A percentile compares a stretch with the other conserved stretches of the same genome.
These are phyloP conservation scores for Cyathus striatus DNA, from an alignment of 768 basidiomycete genomes.

Conservation along the genomic window DNA sequence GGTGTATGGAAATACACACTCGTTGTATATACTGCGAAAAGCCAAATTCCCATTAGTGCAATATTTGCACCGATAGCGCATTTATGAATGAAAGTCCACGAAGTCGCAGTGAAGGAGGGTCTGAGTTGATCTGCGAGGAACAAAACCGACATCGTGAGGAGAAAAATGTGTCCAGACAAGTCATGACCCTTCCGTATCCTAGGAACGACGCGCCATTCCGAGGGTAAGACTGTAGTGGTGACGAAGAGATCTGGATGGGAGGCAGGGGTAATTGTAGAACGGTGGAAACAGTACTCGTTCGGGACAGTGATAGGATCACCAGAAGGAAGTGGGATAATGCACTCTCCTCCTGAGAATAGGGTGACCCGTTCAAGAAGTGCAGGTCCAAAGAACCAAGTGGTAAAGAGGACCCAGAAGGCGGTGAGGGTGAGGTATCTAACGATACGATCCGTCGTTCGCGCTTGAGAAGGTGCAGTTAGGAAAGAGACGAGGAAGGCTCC, in stretches of 20 bases:
- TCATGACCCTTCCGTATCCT: slow-evolving; percentile 81
- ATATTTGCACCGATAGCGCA: slow-evolving; percentile 42
- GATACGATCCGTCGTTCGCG: slow-evolving; percentile 36
- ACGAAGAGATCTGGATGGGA: slow-evolving; percentile 64
- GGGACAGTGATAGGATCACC: slow-evolving; percentile 53
- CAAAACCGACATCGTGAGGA: slow-evolving; percentile 73
- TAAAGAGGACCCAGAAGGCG: slow-evolving; percentile 67
- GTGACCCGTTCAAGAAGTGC: slow-evolving; percentile 65
- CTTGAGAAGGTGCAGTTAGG: slow-evolving; percentile 46
- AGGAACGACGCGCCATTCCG: slow-evolving; percentile 46
- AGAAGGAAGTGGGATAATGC: slow-evolving; percentile 58
- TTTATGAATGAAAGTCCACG: slow-evolving; percentile 40
- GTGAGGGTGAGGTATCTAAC: slow-evolving; percentile 56
- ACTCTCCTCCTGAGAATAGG: slow-evolving; percentile 68
- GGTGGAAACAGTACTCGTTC: slow-evolving; percentile 48
- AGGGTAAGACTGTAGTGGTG: slow-evolving; percentile 25
- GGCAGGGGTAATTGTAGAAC: slow-evolving; percentile 43
- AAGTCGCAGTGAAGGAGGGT: slow-evolving; percentile 37
- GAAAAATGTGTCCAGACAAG: slow-evolving; percentile 89
- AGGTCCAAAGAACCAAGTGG: slow-evolving; percentile 87
- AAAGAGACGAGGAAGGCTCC: slow-evolving; percentile 55
- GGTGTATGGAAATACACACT: slow-evolving; percentile 90
- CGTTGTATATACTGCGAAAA: slow-evolving; percentile 75
- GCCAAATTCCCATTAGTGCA: slow-evolving; percentile 54
- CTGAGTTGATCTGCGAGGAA: slow-evolving; percentile 77